Evolutionary conservation across 2,329 filamentous ascomycete genomes (phyloP), one percentile per base, ranked within the genome.

Genomic region (Aspergillus ibericus): DNA sequence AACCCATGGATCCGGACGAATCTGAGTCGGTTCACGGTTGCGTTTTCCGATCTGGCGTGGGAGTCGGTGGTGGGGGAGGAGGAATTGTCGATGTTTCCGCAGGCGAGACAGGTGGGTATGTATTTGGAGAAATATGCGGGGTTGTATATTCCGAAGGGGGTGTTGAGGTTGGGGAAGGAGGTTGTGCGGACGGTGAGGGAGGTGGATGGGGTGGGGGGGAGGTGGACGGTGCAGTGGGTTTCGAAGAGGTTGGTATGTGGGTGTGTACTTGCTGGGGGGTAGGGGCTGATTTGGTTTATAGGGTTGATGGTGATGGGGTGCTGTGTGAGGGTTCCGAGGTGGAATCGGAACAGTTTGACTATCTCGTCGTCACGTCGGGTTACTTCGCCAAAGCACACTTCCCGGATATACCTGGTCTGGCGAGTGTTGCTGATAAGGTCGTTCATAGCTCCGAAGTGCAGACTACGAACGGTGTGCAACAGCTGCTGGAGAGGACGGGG

Each of bases 1-100:
- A 89, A 90, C 81, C 80, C 84, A 15, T 85, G 85, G 4, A 74
- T 75, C 71, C 67, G 68, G 18, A 76, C 74, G 1, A 96, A 96
- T 71, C 85, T 93, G 67, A 92, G 89, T 75, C 84, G 83, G 47
- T 91, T 92, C 72, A 91, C 90, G 0, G 86, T 95, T 63, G 65
- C 68, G 0, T 76, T 76, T 38, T 75, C 73, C 2, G 91, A 93
- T 70, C 72, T 91, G 22, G 83, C 89, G 5, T 96, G 91, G 91
- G 80, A 83, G 3, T 75, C 75, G 4, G 77, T 80, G 0, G 63
- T 79, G 20, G 59, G 9, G 7, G 36, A 52, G 8, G 76, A 80
- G 1, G 75, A 74, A 4, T 75, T 80, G 1, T 86, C 88, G 1
- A 81, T 88, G 72, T 87, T 95, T 49, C 91, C 91, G 1, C 85